Evolutionary conservation across 2,329 filamentous ascomycete species (phyloP).

Genomic region (Botrytis paeoniae): DNA sequence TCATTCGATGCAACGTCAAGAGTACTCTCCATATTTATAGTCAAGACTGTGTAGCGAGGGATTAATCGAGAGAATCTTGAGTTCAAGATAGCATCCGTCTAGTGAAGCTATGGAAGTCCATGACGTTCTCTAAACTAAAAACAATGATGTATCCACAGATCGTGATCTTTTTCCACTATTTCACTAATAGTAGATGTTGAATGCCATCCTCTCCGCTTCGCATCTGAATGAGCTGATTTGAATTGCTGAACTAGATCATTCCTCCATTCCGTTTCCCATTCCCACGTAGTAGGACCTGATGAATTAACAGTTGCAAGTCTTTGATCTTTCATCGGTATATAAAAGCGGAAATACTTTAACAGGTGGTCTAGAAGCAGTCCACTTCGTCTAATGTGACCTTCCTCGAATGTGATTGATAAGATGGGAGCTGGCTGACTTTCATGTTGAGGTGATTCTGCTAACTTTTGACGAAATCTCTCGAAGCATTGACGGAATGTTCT

Average conservation of each 20-base stretch:
- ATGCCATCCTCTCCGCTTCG: background rate
- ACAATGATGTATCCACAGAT: background rate
- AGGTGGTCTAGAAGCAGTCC: background rate
- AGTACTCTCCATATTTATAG: background rate
- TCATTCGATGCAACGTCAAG: background rate
- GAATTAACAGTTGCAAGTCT: background rate
- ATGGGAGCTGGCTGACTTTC: background rate
- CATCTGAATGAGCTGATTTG: background rate
- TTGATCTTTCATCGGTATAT: background rate
- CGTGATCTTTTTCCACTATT: background rate
- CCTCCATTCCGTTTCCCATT: background rate
- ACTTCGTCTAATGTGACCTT: background rate
- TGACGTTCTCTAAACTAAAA: background rate
- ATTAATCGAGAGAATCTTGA: fast-evolving
- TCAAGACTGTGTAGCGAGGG: background rate
- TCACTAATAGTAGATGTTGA: background rate
- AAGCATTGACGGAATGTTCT: background rate
- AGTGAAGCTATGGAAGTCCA: background rate
- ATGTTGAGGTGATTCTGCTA: background rate
- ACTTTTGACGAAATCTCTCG: too few relatives aligned
- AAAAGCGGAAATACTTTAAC: background rate
- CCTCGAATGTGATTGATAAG: background rate
- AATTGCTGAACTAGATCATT: too few relatives aligned
- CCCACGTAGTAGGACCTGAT: background rate
- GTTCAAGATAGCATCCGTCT: too few relatives aligned